Base-by-base conservation (phyloP, 495 filamentous ascomycete species). In the Sordaria brevicollis region DNA sequence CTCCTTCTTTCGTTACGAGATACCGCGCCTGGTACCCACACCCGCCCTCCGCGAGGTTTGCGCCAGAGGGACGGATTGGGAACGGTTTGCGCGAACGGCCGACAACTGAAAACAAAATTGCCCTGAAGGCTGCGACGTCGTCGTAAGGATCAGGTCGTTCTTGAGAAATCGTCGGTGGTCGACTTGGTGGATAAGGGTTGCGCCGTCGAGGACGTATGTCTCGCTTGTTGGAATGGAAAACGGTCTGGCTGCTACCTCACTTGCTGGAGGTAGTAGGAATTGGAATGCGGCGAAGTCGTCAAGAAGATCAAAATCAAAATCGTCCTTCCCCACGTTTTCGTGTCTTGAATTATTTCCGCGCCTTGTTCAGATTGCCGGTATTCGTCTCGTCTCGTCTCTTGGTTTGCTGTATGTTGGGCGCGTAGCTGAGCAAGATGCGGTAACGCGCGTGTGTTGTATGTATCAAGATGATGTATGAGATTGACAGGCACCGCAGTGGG, bases 11-110 rank as follows among this genome's bases (percentile, higher is more conserved):
- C 34, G 41, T n/a, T 29, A 34, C 65, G 35, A 33, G 36, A 67
- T 68, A 65, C 41, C 69, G 71, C 71, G 67, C 65, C 34, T 68
- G 68, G 70, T 76, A 72, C 76, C 80, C 81, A 78, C 74, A 75
- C 74, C 80, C 75, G 80, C 76, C 80, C 79, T 78, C 81, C 80
- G 76, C 75, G 73, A 77, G 49, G 49, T 57, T 57, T 57, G 38
- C 65, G 41, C 65, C 68, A 66, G 72, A 74, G 74, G 21, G 70
- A 69, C 72, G 72, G 74, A 36, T 69, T 70, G 74, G 72, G 49
- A 57, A 2, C 8, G 49, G 15, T 29, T 29, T 39, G 35, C 54
- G 37, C 57, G n/a, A n/a, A 36, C 38, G 70, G 68, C 41, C 31
- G 43, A 54, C 21, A 29, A 6, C 19, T 54, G n/a, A n/a, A 29